Conservation (phyloP, 345 rosid species). For the Hibiscus trionum region DNA sequence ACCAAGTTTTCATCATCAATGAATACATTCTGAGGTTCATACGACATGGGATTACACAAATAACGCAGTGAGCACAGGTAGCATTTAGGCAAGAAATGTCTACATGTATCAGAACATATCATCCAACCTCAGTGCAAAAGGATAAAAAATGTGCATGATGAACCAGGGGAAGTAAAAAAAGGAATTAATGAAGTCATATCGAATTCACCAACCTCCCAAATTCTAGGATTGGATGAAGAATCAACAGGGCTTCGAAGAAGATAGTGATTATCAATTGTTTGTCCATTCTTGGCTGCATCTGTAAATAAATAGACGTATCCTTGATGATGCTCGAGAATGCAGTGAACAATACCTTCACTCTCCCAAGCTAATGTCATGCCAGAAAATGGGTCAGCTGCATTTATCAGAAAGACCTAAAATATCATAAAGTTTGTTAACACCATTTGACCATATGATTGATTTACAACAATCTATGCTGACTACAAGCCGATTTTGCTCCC, state of each 20-base stretch:
- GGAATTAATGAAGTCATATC: not conserved
- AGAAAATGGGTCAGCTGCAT: conserved; percentile 85
- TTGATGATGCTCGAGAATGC: conserved; percentile 87
- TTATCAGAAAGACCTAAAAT: conserved; percentile 86
- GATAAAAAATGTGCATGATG: not conserved
- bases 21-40: conserved; percentile 50
- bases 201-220: conserved; percentile 70
- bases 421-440: conserved; percentile 25
- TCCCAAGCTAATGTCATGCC: conserved; percentile 78
- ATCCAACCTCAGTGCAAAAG: not conserved
- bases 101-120: not conserved
- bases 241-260: conserved; percentile 57
- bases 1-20: conserved; percentile 38
- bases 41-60: conserved; percentile 4
- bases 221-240: conserved; percentile 40
- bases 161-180: not conserved
- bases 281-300: conserved; percentile 63
- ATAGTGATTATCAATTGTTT: conserved; percentile 58
- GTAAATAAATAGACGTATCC: conserved; percentile 79
- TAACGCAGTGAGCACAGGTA: not conserved
- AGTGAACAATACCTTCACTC: conserved; percentile 71
- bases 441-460: not conserved
- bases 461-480: not conserved
- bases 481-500: not conserved
- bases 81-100: not conserved